Base-by-base conservation (phyloP, 1,284 basidiomycete genomes). In the Prillingera fragicola region DNA sequence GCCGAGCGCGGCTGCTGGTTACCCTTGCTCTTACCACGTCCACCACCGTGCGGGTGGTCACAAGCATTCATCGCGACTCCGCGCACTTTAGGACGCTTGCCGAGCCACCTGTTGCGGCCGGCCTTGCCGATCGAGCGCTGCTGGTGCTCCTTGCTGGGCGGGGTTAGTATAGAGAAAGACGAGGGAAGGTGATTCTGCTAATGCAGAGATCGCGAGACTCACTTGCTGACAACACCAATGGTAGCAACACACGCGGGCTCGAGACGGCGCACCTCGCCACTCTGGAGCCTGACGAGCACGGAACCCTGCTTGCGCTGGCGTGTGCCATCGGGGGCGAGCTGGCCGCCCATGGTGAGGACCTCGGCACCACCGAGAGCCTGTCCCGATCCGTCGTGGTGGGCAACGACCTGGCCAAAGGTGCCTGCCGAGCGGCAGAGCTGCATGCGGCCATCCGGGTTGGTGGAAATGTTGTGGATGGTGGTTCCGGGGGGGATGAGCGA, bases 61-160 rank as follows among this genome's bases (percentile, higher is more conserved):
- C 79, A 90, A 79, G 89, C 84, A 73, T 98, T 98, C 94, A 96
- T 97, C 21, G 94, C 94, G 52, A 96, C 83, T 84, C 94, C 94
- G 68, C 94, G 83, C 25, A 96, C 90, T 53, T 81, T 81, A 3
- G 94, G 94, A 59, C 85, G 74, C 57, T 81, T 74, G 28, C 94
- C 94, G 22, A 97, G 73, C 89, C 91, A 95, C 38, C 95, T 78
- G 38, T 76, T 77, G 52, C 94, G 74, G 33, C 94, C 94, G 14
- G 95, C 94, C 73, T 98, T 98, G 32, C 91, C 94, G 33, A 97
- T 73, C 37, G 77, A 80, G 18, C 82, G 75, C 57, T 85, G 82
- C 71, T 90, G 87, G 82, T 90, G 91, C 55, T 95, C 76, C 44
- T 84, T 79, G 71, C 71, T 73, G 45, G 7, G 15, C n/a, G 27